Evolutionary conservation across 2,329 filamentous ascomycete genomes (phyloP), one percentile per base, ranked within the genome.

Genomic region (Moelleriella libera): DNA sequence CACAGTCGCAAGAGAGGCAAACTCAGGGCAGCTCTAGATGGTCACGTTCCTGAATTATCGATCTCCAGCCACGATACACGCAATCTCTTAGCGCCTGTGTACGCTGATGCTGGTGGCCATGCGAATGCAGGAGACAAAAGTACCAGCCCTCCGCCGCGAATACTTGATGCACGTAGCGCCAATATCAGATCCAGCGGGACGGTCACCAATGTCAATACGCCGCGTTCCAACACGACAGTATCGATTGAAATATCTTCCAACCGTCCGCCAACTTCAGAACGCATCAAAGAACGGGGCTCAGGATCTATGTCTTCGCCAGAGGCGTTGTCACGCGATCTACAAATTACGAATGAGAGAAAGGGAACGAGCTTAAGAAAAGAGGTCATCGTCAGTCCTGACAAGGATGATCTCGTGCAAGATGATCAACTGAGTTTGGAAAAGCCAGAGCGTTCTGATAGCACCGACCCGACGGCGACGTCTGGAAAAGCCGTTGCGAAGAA

Each of bases 171-270:
- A 39, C 11, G 45, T 34, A 21, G 41, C 45, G 28, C 46, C 39
- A 41, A 50, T 29, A 9, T 57, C 31, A 51, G 48, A 8, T 66
- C 61, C 9, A 65, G 62, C 45, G 60, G 63, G 29, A 55, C 58
- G 9, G 57, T 51, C 28, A 65, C 63, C n/a, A 66, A 64, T 44
- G 39, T 63, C 39, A 66, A 66, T 45, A 65, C 63, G 2, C 63
- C 58, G 10, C 55, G 61, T 30, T 41, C 47, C 10, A 39, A 29
- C 10, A 11, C 21, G 21, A 21, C 21, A 21, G 21, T 21, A 21
- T 21, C 21, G 21, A 21, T 21, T 21, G 21, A 21, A 21, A 21
- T 21, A 21, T 21, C 21, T 21, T 21, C 21, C 21, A 21, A 21
- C 21, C 21, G 21, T 21, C 21, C 2, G 21, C 21, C 21, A 21